phyloP scores from a whole-genome alignment of 2,329 filamentous ascomycete species.

The Teratosphaeria zuluensis region DNA sequence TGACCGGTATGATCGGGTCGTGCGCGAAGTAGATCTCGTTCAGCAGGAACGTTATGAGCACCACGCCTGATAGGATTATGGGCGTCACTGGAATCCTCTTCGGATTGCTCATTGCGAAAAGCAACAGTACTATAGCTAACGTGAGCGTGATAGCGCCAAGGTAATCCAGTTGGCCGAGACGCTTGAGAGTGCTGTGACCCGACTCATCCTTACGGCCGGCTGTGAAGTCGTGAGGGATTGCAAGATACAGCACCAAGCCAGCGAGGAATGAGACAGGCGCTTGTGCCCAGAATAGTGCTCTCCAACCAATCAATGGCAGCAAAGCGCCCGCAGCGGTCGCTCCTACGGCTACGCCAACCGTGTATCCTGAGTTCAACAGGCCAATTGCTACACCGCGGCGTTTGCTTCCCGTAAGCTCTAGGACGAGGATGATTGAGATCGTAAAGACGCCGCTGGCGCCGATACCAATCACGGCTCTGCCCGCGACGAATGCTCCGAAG shows the following conservation, averaged over 20 bases:
- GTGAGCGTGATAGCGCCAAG: conserved; percentile 58
- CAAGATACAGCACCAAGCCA: conserved; percentile 53
- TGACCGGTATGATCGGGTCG: conserved; percentile 67
- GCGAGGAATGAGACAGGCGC: conserved; percentile 53
- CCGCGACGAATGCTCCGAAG: conserved; percentile 56
- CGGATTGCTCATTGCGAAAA: conserved; percentile 59
- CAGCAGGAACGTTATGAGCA: conserved; percentile 49
- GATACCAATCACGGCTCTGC: conserved; percentile 57
- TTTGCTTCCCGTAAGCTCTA: conserved; percentile 61
- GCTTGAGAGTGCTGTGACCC: conserved; percentile 38
- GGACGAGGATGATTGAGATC: conserved; percentile 62
- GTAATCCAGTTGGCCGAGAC: conserved; percentile 61
- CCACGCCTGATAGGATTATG: conserved; percentile 49
- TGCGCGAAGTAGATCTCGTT: conserved; percentile 54
- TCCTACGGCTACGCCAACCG: conserved; percentile 59
- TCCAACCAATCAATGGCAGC: conserved; percentile 58
- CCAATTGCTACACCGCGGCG: conserved; percentile 65
- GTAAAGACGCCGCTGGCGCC: conserved; percentile 66
- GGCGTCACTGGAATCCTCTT: conserved; percentile 49
- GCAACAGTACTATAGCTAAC: conserved; percentile 57
- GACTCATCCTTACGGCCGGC: conserved; percentile 23
- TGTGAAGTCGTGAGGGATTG: conserved; percentile 46
- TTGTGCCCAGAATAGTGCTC: conserved; percentile 64
- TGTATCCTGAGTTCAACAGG: conserved; percentile 63
- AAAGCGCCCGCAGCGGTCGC: conserved; percentile 61